Evolutionary conservation across 2,329 filamentous ascomycete species (phyloP), one percentile per base, ranked within the genome.

Genomic region (Paraphoma sp.): DNA sequence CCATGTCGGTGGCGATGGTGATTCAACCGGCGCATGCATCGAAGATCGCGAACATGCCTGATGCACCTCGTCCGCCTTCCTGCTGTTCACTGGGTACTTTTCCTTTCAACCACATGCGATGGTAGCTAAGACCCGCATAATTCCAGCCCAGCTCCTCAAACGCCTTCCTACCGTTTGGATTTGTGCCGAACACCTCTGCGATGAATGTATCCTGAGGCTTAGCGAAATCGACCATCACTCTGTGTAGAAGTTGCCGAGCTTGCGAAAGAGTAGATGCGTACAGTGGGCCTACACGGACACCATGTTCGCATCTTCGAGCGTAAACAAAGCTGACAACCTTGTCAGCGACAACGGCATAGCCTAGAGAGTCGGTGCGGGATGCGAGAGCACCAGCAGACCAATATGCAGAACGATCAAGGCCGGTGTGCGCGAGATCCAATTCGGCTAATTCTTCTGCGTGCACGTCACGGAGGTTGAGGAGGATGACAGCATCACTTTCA

Each of bases 71-170:
- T 2, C 72, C 73, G 14, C 69, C 73, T 28, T 67, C 52, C 38
- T 56, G 51, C 54, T 78, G 75, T 50, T 71, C 72, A 6, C 55
- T 50, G 7, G 75, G 70, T 10, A 71, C 69, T 18, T 64, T 64
- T 0, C 68, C 72, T 45, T 70, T 51, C 10, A 73, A 48, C 76
- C 76, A 78, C 76, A 78, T 79, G 17, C 76, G 69, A 62, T 75
- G 64, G 58, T 74, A 77, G 33, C 73, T 66, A 6, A 77, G 41
- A 6, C 67, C 71, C 11, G 56, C 57, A 31, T 55, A 60, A 18
- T 53, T 49, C 71, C 73, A 78, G 6, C 74, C 75, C 7, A 74
- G 46, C 3, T 70, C 62, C 42, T 75, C 65, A 51, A 79, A 76
- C 9, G 76, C 51, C 36, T 59, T 63, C 33, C 60, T 54, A 0